Conservation (phyloP, 441 rosid species). For the Pelargonium australe region DNA sequence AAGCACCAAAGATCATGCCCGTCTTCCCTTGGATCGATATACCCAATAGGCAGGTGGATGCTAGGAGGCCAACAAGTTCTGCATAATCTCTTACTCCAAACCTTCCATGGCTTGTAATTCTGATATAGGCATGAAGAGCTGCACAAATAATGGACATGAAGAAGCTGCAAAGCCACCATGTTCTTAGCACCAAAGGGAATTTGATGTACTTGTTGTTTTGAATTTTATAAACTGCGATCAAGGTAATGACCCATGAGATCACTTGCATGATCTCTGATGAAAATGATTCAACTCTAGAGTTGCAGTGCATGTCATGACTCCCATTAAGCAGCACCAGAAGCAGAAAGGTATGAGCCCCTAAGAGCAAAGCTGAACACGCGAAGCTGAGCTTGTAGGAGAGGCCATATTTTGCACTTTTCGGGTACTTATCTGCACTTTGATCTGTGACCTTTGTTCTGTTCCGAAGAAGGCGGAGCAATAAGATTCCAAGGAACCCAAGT, state of each 20-base stretch:
- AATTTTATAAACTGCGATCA: constrained; percentile 35
- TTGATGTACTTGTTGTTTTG: constrained; percentile 24
- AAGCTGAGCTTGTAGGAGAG: constrained; percentile 41
- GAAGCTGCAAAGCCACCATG: constrained; percentile 89
- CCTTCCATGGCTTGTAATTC: constrained; percentile 28
- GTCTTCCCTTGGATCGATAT: constrained; percentile 72
- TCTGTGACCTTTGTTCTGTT: constrained; percentile 22
- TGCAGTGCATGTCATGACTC: constrained; percentile 29
- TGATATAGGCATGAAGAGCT: constrained; percentile 30
- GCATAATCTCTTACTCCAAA: constrained; percentile 38
- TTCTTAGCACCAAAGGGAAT: constrained; percentile 69
- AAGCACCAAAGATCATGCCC: constrained; percentile 30
- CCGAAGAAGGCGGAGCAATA: constrained; percentile 28
- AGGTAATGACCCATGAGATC: constrained; percentile 42
- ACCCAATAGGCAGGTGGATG: constrained; percentile 50
- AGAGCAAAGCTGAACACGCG: constrained; percentile 37
- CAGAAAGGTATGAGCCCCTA: constrained; percentile 43
- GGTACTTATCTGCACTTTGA: constrained; percentile 28
- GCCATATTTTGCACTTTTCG: constrained; percentile 28
- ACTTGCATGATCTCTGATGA: constrained; percentile 53
- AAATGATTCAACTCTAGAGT: constrained; percentile 32
- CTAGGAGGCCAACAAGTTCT: constrained; percentile 44
- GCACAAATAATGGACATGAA: constrained; percentile 33
- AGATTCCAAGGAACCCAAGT: constrained; percentile 43
- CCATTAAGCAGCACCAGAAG: constrained; percentile 39